These are phyloP conservation scores for Capsicum baccatum DNA, from an alignment of 257 asterid species.

Conservation along the genomic window DNA sequence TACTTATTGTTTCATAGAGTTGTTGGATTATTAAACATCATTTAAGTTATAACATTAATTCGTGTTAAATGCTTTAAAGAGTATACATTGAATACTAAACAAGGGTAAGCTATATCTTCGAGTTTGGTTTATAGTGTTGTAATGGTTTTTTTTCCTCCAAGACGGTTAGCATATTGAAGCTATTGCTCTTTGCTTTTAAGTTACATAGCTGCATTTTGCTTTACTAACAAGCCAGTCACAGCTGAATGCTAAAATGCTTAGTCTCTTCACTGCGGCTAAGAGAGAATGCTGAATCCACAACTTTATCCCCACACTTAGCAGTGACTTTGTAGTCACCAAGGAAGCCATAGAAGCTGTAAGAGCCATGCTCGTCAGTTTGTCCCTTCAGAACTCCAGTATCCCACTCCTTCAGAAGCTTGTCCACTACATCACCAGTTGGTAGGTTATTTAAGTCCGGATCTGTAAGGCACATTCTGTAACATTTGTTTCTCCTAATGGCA, in stretches of 20 bases:
- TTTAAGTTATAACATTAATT: too few species aligned
- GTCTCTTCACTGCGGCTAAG: slow-evolving; percentile 52
- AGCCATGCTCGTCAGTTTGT: slow-evolving; percentile 50
- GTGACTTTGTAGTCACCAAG: slow-evolving; percentile 56
- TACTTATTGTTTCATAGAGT: too few species aligned
- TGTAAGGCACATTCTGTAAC: slow-evolving; percentile 70
- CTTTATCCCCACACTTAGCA: slow-evolving; percentile 31
- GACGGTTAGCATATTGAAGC: too few species aligned
- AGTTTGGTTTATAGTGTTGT: too few species aligned
- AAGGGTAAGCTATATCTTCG: too few species aligned
- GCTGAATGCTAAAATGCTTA: slow-evolving; percentile 45
- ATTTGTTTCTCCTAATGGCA: slow-evolving; percentile 47
- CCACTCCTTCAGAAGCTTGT: slow-evolving; percentile 61
- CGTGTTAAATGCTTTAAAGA: too few species aligned
- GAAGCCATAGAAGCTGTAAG: slow-evolving; percentile 54
- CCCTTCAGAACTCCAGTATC: slow-evolving; percentile 47
- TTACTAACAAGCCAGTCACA: slow-evolving; percentile 28
- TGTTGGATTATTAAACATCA: too few species aligned
- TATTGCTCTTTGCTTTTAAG: neutral
- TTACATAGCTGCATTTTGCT: neutral
- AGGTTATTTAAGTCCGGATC: slow-evolving; percentile 51
- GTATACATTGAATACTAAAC: too few species aligned
- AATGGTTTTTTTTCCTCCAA: too few species aligned
- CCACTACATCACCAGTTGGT: slow-evolving; percentile 59
- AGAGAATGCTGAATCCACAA: slow-evolving; percentile 44